These are phyloP conservation scores for Solanum infundibuliforme DNA, from an alignment of 257 asterid species.

Conservation along the genomic window DNA sequence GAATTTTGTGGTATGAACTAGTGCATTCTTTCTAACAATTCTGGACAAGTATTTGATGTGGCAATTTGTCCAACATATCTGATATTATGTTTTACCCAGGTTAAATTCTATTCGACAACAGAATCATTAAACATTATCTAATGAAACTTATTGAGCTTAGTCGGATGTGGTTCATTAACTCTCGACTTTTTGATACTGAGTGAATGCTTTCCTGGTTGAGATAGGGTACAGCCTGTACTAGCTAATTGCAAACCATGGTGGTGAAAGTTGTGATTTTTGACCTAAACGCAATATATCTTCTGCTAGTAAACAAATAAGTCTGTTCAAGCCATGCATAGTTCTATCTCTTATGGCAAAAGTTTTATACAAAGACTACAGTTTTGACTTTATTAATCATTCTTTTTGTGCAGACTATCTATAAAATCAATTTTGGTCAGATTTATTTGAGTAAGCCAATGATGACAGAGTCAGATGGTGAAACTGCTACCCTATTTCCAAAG, in stretches of 20 bases:
- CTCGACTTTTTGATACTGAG: neutral
- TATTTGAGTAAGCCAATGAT: conserved; percentile 97
- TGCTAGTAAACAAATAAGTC: neutral
- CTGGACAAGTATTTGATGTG: neutral
- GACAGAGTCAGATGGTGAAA: conserved; percentile 99
- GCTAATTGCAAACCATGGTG: neutral
- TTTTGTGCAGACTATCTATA: conserved; percentile 70
- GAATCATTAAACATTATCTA: neutral
- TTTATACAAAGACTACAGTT: neutral
- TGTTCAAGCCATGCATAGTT: neutral
- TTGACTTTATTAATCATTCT: neutral
- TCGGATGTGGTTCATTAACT: neutral
- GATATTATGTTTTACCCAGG: neutral
- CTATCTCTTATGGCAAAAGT: neutral
- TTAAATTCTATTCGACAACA: neutral
- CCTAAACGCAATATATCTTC: neutral
- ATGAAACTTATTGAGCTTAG: neutral
- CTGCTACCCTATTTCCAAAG: conserved; percentile 95
- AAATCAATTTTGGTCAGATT: conserved; percentile 89
- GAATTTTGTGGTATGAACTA: neutral
- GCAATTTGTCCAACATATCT: neutral
- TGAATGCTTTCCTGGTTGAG: neutral
- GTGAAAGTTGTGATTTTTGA: neutral
- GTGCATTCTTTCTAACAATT: neutral
- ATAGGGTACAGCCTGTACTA: neutral